phyloP scores from a whole-genome alignment of 768 basidiomycete genomes.

The Nevesoporus exiguus region DNA sequence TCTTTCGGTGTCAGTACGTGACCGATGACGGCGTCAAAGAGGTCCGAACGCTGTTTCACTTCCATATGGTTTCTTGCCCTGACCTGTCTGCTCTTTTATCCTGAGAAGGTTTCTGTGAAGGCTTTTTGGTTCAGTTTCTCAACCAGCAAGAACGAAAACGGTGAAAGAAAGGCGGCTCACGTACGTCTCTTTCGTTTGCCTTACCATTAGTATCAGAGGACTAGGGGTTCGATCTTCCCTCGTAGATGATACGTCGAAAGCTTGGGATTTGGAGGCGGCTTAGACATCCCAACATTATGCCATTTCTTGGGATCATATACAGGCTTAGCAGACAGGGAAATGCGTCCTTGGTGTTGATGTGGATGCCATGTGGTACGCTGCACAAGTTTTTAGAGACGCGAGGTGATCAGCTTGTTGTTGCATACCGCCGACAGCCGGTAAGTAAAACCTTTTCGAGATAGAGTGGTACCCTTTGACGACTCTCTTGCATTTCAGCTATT shows the following conservation, averaged over 20 bases:
- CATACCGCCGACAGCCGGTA: slow-evolving; percentile 1
- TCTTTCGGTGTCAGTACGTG: neutral
- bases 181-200: neutral
- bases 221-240: neutral
- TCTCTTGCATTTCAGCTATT: neutral
- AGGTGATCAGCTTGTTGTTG: neutral
- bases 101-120: slow-evolving; percentile 5
- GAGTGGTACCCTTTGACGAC: neutral
- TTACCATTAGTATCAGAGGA: neutral
- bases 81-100: neutral
- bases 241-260: slow-evolving; percentile 3
- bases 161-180: neutral
- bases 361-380: slow-evolving; percentile 4
- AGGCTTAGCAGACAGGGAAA: slow-evolving; percentile 1
- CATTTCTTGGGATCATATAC: neutral
- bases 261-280: neutral
- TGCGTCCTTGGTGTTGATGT: slow-evolving; percentile 1
- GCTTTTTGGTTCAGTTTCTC: slow-evolving; percentile 6
- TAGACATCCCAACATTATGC: slow-evolving; percentile 1
- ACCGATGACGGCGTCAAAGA: neutral
- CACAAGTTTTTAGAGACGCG: neutral
- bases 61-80: neutral
- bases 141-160: neutral
- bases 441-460: neutral
- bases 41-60: neutral